These are phyloP conservation scores for Omphalotus guepiniiformis DNA, from an alignment of 768 basidiomycete genomes.

Conservation along the genomic window DNA sequence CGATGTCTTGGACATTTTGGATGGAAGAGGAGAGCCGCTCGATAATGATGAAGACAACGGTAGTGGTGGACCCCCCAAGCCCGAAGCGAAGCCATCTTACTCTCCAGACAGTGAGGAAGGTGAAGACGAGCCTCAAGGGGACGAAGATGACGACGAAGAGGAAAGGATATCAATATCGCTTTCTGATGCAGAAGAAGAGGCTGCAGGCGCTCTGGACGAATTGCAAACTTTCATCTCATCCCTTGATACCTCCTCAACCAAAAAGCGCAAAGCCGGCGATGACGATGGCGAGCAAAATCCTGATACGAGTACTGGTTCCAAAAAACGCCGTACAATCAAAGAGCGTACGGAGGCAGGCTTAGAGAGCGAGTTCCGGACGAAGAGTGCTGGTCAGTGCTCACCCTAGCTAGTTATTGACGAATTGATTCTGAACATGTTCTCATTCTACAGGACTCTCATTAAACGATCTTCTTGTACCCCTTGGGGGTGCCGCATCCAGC, in stretches of 20 bases:
- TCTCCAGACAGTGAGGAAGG: conserved; percentile 21
- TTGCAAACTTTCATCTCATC: conserved; percentile 69
- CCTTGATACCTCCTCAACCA: conserved; percentile 50
- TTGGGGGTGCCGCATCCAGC: conserved; percentile 59
- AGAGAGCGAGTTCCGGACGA: conserved; percentile 76
- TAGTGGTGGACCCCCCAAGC: conserved; percentile 17
- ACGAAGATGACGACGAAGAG: conserved; percentile 41
- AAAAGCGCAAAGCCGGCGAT: conserved; percentile 68
- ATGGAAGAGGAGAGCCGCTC: conserved; percentile 35
- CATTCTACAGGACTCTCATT: conserved; percentile 48
- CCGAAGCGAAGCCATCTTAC: conserved; percentile 12
- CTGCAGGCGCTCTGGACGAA: conserved; percentile 59
- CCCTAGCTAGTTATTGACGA: background rate
- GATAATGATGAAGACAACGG: conserved; percentile 34
- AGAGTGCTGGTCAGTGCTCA: conserved; percentile 37
- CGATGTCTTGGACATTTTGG: conserved; percentile 43
- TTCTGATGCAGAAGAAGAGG: conserved; percentile 47
- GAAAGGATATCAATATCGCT: conserved; percentile 41
- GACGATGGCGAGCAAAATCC: conserved; percentile 27
- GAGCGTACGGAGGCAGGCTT: conserved; percentile 77
- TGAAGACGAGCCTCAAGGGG: conserved; percentile 31
- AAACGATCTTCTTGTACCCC: conserved; percentile 73
- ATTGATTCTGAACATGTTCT: conserved; percentile 1
- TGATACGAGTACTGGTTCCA: conserved; percentile 23
- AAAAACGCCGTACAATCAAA: conserved; percentile 59